Evolutionary conservation across 768 basidiomycete species (phyloP), one percentile per base, ranked within the genome.

Genomic region (Psilocybe tampanensis): DNA sequence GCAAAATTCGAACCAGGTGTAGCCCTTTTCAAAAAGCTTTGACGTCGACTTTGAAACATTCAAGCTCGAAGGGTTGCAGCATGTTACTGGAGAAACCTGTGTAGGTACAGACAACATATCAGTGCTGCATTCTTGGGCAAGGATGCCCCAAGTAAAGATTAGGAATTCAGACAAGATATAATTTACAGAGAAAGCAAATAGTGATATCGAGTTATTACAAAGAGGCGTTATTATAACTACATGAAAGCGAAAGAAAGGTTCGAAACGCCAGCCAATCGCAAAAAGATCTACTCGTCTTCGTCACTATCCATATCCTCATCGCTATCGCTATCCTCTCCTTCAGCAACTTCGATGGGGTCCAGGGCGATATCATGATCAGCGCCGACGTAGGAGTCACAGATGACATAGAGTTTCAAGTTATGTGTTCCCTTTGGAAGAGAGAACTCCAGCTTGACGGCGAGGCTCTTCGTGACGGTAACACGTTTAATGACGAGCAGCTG

Each of bases 331-430:
- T 92, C 91, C 70, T 94, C 93, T 2, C 94, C 95, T 69, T 96
- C 92, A 0, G 88, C 93, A 52, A 97, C 94, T 22, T 91, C 88
- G 59, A 98, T 83, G 8, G 86, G 78, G 34, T 92, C 90, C 45
- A 98, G 68, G 44, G 84, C 81, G 68, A 98, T 88, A 67, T 95
- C 94, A 65, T 97, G 94, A 66, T 97, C 96, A 33, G 93, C 94
- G 7, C 93, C 94, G 21, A 90, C 78, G 68, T 95, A 96, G 52
- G 90, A 89, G 68, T 97, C 95, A 61, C 94, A 95, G 58, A 98
- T 95, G 54, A 95, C 88, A 64, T 90, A 95, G 34, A 98, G 71
- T 73, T 92, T 93, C 55, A 98, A 79, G 8, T 80, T 72, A 66
- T 97, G 92, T 11, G 78, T 79, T 42, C 96, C 96, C 71, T 94